Percentiles rank a stretch among this genome's conserved stretches.
phyloP scores from a whole-genome alignment of 179 eudicot species.

The Nepenthes alata region DNA sequence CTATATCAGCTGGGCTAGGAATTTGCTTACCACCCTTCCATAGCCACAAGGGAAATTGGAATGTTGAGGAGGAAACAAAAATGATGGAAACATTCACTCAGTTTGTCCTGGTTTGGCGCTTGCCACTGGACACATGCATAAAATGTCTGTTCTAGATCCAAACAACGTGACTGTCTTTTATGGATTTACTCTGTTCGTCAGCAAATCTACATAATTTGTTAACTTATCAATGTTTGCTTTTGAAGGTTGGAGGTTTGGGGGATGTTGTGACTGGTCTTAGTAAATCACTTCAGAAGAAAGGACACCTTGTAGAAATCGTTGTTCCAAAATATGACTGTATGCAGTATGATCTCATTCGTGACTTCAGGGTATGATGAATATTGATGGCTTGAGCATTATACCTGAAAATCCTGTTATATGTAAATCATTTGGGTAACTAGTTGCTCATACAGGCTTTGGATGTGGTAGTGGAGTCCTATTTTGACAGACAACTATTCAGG shows the following conservation, averaged over 20 bases:
- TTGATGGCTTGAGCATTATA: conserved; percentile 4
- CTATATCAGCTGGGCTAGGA: too few species aligned
- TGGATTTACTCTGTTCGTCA: too few species aligned
- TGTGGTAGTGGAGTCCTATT: conserved; percentile 69
- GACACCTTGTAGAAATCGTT: conserved; percentile 82
- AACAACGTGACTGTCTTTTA: too few species aligned
- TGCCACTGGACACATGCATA: too few species aligned
- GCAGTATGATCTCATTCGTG: conserved; percentile 54
- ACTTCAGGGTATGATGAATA: conserved; percentile 50
- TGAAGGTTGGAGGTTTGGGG: conserved; percentile 93
- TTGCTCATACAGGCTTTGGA: conserved; percentile 52
- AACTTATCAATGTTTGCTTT: conserved; percentile 3
- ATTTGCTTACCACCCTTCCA: too few species aligned
- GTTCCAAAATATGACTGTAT: conserved; percentile 95
- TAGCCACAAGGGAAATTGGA: too few species aligned
- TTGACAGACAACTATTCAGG: conserved; percentile 65
- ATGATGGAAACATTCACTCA: too few species aligned
- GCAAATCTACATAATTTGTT: not conserved
- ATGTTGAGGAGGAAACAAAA: too few species aligned
- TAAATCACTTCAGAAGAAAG: conserved; percentile 88
- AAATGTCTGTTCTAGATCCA: too few species aligned
- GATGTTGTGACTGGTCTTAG: conserved; percentile 96
- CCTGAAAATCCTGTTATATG: conserved; percentile 2
- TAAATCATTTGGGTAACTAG: conserved; percentile 6
- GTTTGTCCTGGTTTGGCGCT: too few species aligned